Base-by-base conservation (phyloP, 2,329 filamentous ascomycete species). In the Aspergillus alliaceus region DNA sequence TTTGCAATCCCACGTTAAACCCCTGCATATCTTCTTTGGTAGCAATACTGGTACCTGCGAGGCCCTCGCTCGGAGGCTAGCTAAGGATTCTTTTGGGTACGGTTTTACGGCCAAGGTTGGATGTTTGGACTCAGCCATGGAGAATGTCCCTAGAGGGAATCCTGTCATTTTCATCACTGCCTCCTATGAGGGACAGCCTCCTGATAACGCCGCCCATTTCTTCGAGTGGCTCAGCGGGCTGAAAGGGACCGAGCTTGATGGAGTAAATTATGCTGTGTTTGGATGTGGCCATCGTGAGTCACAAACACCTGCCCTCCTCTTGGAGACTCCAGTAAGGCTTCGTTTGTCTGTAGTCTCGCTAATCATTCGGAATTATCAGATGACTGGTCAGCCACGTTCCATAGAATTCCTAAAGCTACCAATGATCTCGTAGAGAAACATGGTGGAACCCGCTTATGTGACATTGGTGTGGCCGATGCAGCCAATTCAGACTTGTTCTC, bases 41-140 rank as follows among this genome's bases (percentile, higher is more conserved):
- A 89, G 86, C 18, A 90, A 91, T 67, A 86, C 85, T 2, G 89
- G 89, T 0, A 92, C 89, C 1, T 92, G 89, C 69, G 87, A 91
- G 70, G 80, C 85, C 1, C 79, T 91, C 46, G 86, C 89, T 1
- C 82, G 87, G 60, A 79, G 83, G 27, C 70, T 91, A 11, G 86
- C 86, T 0, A 77, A 80, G 8, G 82, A 86, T 65, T 87, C 87
- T 0, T 65, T 77, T 2, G 70, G 71, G 3, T 84, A 85, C 63
- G 89, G 89, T 0, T 91, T 86, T 70, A 72, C 69, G 4, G 83
- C 84, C 5, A 77, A 76, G 3, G 74, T 88, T 1, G 79, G 82
- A 22, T 79, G 81, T 1, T 72, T 92, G 37, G 87, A 92, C 66
- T 77, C 80, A 0, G 87, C 85, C 0, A 84, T 82, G 18, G 81